phyloP scores from a whole-genome alignment of 768 basidiomycete species.

The Trametes gibbosa region DNA sequence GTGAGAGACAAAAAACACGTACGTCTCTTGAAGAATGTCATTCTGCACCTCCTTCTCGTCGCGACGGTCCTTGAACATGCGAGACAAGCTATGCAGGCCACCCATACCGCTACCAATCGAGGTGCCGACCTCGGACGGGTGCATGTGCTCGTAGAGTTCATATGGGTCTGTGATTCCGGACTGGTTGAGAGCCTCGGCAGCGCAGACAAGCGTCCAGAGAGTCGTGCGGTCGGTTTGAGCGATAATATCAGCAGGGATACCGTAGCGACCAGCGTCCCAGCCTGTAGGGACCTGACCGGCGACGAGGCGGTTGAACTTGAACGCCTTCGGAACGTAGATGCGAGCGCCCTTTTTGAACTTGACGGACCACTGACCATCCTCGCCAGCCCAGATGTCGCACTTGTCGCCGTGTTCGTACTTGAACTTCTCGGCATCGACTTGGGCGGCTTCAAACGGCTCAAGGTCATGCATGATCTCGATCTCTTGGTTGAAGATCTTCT shows the following conservation, averaged over 20 bases:
- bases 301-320: conserved; percentile 91
- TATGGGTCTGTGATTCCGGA: conserved; percentile 98
- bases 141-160: conserved; percentile 94
- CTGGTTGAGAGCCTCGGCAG: conserved; percentile 93
- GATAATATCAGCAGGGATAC: conserved; percentile 94
- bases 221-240: conserved; percentile 91
- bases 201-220: conserved; percentile 92
- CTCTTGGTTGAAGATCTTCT: conserved; percentile 97
- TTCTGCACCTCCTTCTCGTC: conserved; percentile 99
- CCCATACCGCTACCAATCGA: conserved; percentile 98
- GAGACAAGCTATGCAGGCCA: conserved; percentile 82
- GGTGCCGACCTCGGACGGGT: conserved; percentile 95
- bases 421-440: conserved; percentile 91
- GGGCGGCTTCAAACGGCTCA: conserved; percentile 91
- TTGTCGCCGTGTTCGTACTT: conserved; percentile 96
- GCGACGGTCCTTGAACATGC: conserved; percentile 99
- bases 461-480: conserved; percentile 95
- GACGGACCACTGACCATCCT: conserved; percentile 94
- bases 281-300: conserved; percentile 97
- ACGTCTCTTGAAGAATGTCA: conserved; percentile 98
- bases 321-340: conserved; percentile 89
- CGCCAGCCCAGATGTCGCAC: conserved; percentile 91
- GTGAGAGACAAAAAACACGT: conserved; percentile 30
- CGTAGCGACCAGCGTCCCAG: conserved; percentile 95
- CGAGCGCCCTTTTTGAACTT: conserved; percentile 99